Base-by-base conservation (phyloP, 106 monocot genomes). In the Dioscorea alata region DNA sequence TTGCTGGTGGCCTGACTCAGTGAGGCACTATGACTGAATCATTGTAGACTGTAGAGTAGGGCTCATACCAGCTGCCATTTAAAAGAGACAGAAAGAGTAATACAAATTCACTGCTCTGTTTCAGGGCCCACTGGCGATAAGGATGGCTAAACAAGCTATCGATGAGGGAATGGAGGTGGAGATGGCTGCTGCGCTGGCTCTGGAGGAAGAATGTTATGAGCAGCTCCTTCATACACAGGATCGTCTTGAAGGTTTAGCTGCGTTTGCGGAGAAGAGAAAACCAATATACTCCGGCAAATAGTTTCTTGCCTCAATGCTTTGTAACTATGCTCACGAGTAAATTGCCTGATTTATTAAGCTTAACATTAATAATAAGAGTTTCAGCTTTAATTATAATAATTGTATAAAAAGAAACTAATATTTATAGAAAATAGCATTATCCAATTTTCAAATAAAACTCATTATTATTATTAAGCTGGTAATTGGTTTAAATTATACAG, bases 41-140 rank as follows among this genome's bases (percentile, higher is more conserved):
- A 28, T 28, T 1, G 28, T 28, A 28, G 28, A 28, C 28, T 28
- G 28, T 28, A 28, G 3, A 28, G 28, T 1, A 28, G 28, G 28
- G 28, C 25, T 21, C 19, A 60, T 13, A 25, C 21, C 21, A 1
- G 12, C 12, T 60, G 12, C 12, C 8, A 10, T 60, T 12, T 60
- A 12, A 25, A 20, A 10, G 19, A 22, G 10, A 23, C 15, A 4
- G 9, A 59, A 12, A 10, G 21, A 59, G 50, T 33, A 6, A 12
- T 48, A 14, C 4, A 17, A 15, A 28, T 59, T 24, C 4, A 54
- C 15, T 15, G 4, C 13, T 54, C 54, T 54, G 12, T 68, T 33
- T 63, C 75, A 99, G 97, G 97, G 92, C 77, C 97, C 97, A 23
- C 66, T 99, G 73, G 97, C 92, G 67, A 35, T 99, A 75, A 92